A percentile compares a stretch with the other conserved stretches of the same genome.
phyloP scores from a whole-genome alignment of 2,329 filamentous ascomycete species.

The Eutypella sp. region DNA sequence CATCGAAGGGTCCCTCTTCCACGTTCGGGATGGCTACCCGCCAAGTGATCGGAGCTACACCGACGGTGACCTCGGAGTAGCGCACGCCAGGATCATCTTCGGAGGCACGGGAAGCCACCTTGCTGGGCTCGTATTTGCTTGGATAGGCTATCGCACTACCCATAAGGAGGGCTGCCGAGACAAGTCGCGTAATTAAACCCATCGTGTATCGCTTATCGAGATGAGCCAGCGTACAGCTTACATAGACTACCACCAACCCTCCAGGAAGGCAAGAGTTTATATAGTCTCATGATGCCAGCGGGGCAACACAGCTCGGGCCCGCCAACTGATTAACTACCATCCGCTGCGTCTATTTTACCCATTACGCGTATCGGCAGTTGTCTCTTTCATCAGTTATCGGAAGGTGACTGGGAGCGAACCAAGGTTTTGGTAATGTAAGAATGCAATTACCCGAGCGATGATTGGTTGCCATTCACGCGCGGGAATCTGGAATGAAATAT shows the following conservation, averaged over 20 bases:
- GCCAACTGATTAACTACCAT: background rate
- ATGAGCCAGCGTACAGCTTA: conserved; percentile 3
- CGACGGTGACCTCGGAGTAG: conserved; percentile 17
- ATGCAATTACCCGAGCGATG: conserved; percentile 12
- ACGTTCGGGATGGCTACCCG: conserved; percentile 21
- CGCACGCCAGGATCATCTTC: conserved; percentile 15
- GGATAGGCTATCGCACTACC: too few species aligned
- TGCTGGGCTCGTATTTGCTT: too few species aligned
- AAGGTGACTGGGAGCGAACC: conserved; percentile 11
- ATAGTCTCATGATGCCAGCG: conserved; percentile 4
- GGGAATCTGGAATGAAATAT: too few species aligned
- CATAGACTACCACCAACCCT: conserved; percentile 1
- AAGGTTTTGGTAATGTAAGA: conserved; percentile 13
- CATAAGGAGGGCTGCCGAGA: conserved; percentile 7
- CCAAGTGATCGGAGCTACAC: conserved; percentile 14
- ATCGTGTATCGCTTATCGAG: conserved; percentile 9
- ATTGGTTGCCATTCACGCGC: conserved; percentile 12
- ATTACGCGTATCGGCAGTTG: conserved; percentile 13
- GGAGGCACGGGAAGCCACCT: conserved; percentile 6
- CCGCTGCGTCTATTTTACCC: conserved; percentile 6
- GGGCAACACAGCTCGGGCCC: background rate
- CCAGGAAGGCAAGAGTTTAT: conserved; percentile 9
- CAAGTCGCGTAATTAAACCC: conserved; percentile 11
- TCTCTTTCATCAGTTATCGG: conserved; percentile 5
- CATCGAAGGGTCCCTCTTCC: conserved; percentile 19